Evolutionary conservation across 805 yeast genomes (phyloP).

Genomic region (Phaffomyces thermotolerans): DNA sequence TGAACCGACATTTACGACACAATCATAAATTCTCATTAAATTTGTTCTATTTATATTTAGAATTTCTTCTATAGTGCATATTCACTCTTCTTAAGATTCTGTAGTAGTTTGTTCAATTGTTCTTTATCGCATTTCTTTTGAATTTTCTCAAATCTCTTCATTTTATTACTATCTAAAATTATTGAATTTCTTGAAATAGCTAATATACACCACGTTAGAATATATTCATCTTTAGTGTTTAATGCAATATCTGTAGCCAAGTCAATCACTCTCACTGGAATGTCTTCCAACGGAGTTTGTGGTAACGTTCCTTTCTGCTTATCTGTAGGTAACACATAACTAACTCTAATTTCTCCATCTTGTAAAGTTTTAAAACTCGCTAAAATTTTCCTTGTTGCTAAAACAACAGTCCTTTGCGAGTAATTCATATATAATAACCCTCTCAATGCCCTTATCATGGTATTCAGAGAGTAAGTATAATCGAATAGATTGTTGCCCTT

Average conservation of each 20-base stretch:
- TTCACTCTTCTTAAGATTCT: neutral
- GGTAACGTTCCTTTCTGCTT: neutral
- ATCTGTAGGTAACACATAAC: neutral
- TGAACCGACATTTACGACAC: no score
- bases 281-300: neutral
- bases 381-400: conserved; percentile 5
- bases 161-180: neutral
- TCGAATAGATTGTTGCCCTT: neutral
- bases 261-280: conserved; percentile 12
- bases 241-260: conserved; percentile 6
- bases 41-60: no score
- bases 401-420: neutral
- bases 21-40: no score
- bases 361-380: neutral
- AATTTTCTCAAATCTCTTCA: neutral
- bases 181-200: neutral
- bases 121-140: neutral
- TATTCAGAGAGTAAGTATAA: conserved; percentile 4
- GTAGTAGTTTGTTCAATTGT: neutral
- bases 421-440: conserved; percentile 5
- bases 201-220: conserved; percentile 13
- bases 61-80: no score
- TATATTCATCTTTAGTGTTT: conserved; percentile 1
- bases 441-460: conserved; percentile 2
- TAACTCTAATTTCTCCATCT: conserved; percentile 1